Conservation (phyloP, 129 eudicot genomes). For the Logfia minima region DNA sequence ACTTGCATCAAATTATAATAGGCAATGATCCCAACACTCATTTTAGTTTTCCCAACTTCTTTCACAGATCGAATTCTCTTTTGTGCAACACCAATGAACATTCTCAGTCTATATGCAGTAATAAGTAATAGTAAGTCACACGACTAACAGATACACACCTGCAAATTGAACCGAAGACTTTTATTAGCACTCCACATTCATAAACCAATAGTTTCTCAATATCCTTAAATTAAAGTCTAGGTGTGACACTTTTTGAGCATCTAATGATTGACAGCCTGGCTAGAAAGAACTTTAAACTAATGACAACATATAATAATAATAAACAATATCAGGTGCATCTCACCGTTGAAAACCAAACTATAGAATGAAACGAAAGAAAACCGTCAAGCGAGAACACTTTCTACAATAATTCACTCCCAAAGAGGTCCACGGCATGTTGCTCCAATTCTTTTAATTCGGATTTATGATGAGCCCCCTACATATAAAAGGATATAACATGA, state of each 20-base stretch:
- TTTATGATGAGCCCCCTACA: conserved; percentile 25
- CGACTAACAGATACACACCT: conserved; percentile 31
- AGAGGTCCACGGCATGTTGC: conserved; percentile 72
- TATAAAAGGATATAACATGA: conserved; percentile 12
- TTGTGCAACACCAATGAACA: conserved; percentile 59
- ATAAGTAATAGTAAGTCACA: conserved; percentile 6
- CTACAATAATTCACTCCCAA: conserved; percentile 39
- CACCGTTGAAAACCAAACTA: conserved; percentile 47
- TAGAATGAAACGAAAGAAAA: conserved; percentile 71
- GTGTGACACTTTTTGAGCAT: conserved; percentile 6
- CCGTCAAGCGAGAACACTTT: conserved; percentile 58
- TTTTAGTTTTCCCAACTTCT: conserved; percentile 50
- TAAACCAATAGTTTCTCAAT: neutral
- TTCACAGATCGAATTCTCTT: conserved; percentile 52
- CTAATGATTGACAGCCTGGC: neutral
- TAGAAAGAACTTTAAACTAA: neutral
- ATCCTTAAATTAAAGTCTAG: neutral
- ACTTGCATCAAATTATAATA: conserved; percentile 82
- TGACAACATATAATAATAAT: neutral
- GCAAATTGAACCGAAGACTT: conserved; percentile 10
- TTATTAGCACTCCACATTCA: neutral
- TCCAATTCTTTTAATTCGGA: conserved; percentile 20
- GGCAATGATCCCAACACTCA: conserved; percentile 72
- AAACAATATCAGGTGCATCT: conserved; percentile 23
- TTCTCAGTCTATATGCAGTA: conserved; percentile 54